These are phyloP conservation scores for Lagenaria siceraria DNA, from an alignment of 306 rosid species.

Conservation along the genomic window DNA sequence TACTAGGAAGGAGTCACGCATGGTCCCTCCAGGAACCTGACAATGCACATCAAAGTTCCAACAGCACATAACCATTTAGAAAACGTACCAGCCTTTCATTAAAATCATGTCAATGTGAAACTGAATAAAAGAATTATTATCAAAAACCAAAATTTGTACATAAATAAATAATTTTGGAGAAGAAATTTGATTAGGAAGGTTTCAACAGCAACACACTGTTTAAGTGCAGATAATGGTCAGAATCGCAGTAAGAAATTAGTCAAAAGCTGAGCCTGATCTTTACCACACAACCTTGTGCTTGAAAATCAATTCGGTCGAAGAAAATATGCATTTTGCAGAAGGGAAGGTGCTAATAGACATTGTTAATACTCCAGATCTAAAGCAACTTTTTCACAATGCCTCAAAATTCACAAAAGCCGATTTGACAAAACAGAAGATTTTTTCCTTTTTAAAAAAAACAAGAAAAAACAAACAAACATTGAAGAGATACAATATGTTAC, in stretches of 20 bases:
- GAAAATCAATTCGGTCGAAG: background rate
- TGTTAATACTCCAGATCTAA: background rate
- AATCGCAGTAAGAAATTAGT: background rate
- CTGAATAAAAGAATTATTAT: background rate
- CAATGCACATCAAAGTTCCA: slow-evolving; percentile 12
- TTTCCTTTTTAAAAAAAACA: too few species aligned
- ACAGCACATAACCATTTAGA: background rate
- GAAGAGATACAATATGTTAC: background rate
- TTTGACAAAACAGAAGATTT: background rate
- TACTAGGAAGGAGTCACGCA: slow-evolving; percentile 92
- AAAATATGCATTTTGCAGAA: background rate
- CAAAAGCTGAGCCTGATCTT: background rate
- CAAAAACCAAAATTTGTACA: background rate
- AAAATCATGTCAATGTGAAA: slow-evolving; percentile 2
- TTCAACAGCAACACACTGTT: background rate
- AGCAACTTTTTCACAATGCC: background rate
- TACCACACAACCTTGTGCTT: background rate
- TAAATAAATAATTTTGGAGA: background rate
- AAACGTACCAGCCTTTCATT: background rate
- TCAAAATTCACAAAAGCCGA: background rate
- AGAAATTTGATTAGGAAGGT: background rate
- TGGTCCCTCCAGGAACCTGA: slow-evolving; percentile 97
- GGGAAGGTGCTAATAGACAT: background rate
- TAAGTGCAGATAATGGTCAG: background rate
- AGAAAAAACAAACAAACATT: background rate